Evolutionary conservation across 768 basidiomycete species (phyloP).

Genomic region (Scleroderma bovista): DNA sequence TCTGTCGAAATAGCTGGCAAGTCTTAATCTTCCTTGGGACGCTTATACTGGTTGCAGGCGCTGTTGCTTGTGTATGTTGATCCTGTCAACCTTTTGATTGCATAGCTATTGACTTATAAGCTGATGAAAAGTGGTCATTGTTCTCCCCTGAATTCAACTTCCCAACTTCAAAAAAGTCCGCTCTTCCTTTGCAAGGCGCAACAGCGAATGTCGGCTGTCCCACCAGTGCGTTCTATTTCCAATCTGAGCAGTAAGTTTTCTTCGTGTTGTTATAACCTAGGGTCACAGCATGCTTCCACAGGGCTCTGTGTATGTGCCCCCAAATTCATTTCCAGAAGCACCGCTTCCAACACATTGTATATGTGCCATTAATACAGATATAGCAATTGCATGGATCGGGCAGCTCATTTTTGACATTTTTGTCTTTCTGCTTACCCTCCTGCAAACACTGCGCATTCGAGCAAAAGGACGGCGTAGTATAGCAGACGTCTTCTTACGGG

Average conservation of each 20-base stretch:
- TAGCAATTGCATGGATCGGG: constrained; percentile 4
- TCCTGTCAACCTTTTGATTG: not conserved
- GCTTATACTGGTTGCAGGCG: not conserved
- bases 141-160: too few relatives aligned
- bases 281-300: not conserved
- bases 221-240: not conserved
- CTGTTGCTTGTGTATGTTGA: constrained; percentile 6
- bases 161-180: not conserved
- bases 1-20: constrained; percentile 6
- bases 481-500: constrained; percentile 10
- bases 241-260: constrained; percentile 3
- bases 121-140: constrained; percentile 4
- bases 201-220: not conserved
- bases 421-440: constrained; percentile 18
- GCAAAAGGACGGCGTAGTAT: constrained; percentile 1
- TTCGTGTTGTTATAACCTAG: not conserved
- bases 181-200: not conserved
- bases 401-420: constrained; percentile 16
- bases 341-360: not conserved
- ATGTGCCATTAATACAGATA: too few relatives aligned
- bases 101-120: not conserved
- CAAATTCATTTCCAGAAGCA: not conserved
- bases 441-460: constrained; percentile 6
- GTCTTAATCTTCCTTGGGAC: constrained; percentile 5
- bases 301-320: not conserved